A percentile compares a stretch with the other conserved stretches of the same genome.
Conservation (phyloP, 2,329 filamentous ascomycete genomes). For the Colletotrichum cuscutae region DNA sequence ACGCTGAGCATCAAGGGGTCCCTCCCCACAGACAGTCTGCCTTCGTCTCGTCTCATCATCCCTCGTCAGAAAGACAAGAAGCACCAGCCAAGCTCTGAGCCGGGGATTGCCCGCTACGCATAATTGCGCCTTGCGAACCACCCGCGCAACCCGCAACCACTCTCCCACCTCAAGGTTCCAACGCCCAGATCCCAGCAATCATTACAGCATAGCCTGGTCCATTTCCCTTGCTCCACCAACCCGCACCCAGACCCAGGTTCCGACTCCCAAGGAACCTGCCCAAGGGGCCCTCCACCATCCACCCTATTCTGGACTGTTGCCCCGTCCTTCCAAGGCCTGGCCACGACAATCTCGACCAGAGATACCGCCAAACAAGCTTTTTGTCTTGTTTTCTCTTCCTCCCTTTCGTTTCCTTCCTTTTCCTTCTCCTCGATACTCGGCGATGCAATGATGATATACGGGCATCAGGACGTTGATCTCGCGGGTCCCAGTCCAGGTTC, state of each 20-base stretch:
- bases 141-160: background rate
- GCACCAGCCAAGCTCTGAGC: slow-evolving; percentile 25
- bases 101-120: slow-evolving; percentile 31
- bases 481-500: slow-evolving; percentile 51
- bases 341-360: slow-evolving; percentile 17
- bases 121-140: slow-evolving; percentile 6
- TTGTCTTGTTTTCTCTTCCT: slow-evolving; percentile 13
- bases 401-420: background rate
- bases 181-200: slow-evolving; percentile 6
- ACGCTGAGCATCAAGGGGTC: slow-evolving; percentile 33
- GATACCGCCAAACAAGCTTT: slow-evolving; percentile 31
- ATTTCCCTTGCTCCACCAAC: slow-evolving; percentile 19
- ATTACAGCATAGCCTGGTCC: slow-evolving; percentile 18
- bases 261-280: background rate
- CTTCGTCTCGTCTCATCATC: slow-evolving; percentile 35
- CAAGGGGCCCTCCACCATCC: slow-evolving; percentile 1
- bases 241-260: background rate
- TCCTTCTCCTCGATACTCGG: background rate
- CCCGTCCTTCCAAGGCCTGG: slow-evolving; percentile 24
- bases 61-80: slow-evolving; percentile 28
- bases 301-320: slow-evolving; percentile 25
- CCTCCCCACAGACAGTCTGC: slow-evolving; percentile 29
- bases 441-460: slow-evolving; percentile 36
- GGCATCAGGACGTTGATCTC: slow-evolving; percentile 35
- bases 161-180: background rate